Conservation (phyloP, 306 rosid species). For the Cucumis hystrix region DNA sequence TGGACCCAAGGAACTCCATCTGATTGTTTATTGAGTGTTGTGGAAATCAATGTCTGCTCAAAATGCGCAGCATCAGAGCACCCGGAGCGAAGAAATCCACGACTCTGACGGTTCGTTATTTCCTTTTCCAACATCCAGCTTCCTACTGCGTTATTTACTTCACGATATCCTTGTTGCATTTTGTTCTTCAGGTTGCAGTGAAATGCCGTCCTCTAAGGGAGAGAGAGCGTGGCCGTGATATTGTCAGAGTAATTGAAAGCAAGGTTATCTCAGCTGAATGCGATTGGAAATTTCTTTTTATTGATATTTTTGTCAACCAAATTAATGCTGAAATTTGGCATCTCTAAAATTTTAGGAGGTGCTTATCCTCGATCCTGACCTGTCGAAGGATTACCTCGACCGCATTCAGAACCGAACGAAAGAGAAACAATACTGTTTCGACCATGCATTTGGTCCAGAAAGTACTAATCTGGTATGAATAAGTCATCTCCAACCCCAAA, state of each 20-base stretch:
- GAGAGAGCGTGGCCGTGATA: slow-evolving; percentile 42
- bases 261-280: slow-evolving; percentile 21
- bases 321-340: not conserved
- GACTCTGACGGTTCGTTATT: slow-evolving; percentile 37
- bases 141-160: not conserved
- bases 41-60: slow-evolving; percentile 22
- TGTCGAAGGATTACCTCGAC: slow-evolving; percentile 41
- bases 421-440: slow-evolving; percentile 43
- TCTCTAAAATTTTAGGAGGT: slow-evolving; percentile 28
- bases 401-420: slow-evolving; percentile 51
- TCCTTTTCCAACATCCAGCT: not conserved
- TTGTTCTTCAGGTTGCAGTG: slow-evolving; percentile 38
- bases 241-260: slow-evolving; percentile 36
- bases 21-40: slow-evolving; percentile 5
- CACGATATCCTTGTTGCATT: not conserved
- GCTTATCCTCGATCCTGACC: slow-evolving; percentile 44
- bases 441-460: slow-evolving; percentile 41
- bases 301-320: not conserved
- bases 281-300: not conserved
- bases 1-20: not conserved
- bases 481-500: not conserved
- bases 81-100: slow-evolving; percentile 43
- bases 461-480: slow-evolving; percentile 29
- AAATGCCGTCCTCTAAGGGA: slow-evolving; percentile 38
- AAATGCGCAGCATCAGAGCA: slow-evolving; percentile 50